Conservation (phyloP, 352 stramenopile genomes). For the Elongisporangium senticosum region DNA sequence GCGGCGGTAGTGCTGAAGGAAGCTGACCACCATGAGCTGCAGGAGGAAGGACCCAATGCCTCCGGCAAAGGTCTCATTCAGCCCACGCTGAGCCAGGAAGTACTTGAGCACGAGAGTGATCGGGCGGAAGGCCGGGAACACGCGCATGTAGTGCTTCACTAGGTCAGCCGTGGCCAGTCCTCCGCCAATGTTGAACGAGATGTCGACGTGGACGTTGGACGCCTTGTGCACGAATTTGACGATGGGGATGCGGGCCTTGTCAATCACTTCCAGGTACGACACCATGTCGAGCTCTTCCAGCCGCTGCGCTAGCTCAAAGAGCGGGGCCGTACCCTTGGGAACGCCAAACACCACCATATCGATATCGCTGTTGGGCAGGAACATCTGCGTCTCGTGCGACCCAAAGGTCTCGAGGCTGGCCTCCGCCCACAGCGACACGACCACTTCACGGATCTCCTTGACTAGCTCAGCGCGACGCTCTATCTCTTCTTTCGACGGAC, state of each 20-base stretch:
- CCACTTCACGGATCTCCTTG: slow-evolving; percentile 57
- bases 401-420: slow-evolving; percentile 89
- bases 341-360: slow-evolving; percentile 90
- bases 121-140: slow-evolving; percentile 89
- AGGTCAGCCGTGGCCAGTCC: slow-evolving; percentile 84
- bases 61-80: slow-evolving; percentile 94
- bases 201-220: slow-evolving; percentile 87
- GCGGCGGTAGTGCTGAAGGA: slow-evolving; percentile 88
- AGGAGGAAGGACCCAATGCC: slow-evolving; percentile 93
- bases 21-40: slow-evolving; percentile 94
- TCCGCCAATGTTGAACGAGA: slow-evolving; percentile 89
- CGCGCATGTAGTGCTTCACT: slow-evolving; percentile 88
- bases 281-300: slow-evolving; percentile 68
- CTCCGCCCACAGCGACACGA: slow-evolving; percentile 48
- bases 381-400: slow-evolving; percentile 90
- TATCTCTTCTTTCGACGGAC: slow-evolving; percentile 77
- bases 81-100: slow-evolving; percentile 88
- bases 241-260: slow-evolving; percentile 93
- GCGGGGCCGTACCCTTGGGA: slow-evolving; percentile 39
- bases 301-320: slow-evolving; percentile 47
- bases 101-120: slow-evolving; percentile 95
- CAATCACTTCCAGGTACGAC: slow-evolving; percentile 93
- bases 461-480: slow-evolving; percentile 61
- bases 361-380: slow-evolving; percentile 91
- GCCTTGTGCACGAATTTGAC: slow-evolving; percentile 94